A percentile compares a stretch with the other conserved stretches of the same genome.
These are phyloP conservation scores for Yarrowia bubula DNA, from an alignment of 805 yeast species.

Conservation along the genomic window DNA sequence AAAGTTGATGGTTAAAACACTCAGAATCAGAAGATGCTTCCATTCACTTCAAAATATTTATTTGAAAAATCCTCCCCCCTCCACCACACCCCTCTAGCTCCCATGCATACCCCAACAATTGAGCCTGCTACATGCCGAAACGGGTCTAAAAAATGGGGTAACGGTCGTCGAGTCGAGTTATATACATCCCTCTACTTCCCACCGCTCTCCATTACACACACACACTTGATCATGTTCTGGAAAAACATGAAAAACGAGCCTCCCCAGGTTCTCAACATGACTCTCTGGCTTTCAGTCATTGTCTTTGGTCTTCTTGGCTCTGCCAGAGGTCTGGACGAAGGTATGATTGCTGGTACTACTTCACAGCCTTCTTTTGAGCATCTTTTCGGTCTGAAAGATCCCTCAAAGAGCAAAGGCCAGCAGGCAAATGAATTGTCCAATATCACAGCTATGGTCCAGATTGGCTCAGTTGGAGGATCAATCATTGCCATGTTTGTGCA, in stretches of 20 bases:
- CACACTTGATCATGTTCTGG: neutral
- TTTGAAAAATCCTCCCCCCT: too few species aligned
- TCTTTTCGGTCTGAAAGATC: constrained; percentile 48
- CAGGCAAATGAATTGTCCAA: constrained; percentile 51
- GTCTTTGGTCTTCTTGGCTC: constrained; percentile 58
- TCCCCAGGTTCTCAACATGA: constrained; percentile 39
- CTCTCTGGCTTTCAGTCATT: constrained; percentile 46
- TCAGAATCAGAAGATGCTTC: too few species aligned
- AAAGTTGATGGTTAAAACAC: too few species aligned
- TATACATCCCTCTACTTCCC: neutral
- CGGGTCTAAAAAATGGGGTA: neutral
- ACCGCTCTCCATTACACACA: neutral
- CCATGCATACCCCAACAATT: constrained; percentile 6
- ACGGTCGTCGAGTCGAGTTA: too few species aligned
- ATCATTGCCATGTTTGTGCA: constrained; percentile 49
- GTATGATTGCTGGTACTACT: constrained; percentile 50
- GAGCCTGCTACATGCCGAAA: neutral
- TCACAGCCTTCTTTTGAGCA: constrained; percentile 41
- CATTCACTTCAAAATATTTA: too few species aligned
- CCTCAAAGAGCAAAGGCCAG: constrained; percentile 37
- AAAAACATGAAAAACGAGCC: constrained; percentile 14
- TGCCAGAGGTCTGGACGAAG: constrained; percentile 61
- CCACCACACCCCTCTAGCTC: too few species aligned
- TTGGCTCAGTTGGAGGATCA: constrained; percentile 56
- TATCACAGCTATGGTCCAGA: constrained; percentile 58